Percentiles rank a stretch among this genome's conserved stretches.
Evolutionary conservation across 106 monocot species (phyloP).

Genomic region (Dendrobium officinale): DNA sequence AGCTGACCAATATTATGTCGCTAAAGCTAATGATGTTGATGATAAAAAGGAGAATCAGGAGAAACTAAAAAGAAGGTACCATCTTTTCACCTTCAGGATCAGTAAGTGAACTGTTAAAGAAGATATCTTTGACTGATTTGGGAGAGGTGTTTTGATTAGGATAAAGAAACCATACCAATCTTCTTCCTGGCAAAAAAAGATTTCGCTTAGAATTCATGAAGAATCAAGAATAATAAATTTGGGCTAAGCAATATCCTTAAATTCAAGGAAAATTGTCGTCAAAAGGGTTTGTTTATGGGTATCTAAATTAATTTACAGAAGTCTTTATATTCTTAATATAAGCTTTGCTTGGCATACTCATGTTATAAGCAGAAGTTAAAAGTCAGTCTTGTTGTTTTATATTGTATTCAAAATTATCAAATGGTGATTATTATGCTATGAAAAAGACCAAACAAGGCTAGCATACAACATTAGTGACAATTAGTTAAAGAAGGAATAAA

Average conservation of each 20-base stretch:
- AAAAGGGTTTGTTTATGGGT: neutral
- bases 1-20: neutral
- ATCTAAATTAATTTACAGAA: neutral
- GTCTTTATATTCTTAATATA: neutral
- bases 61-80: slow-evolving; percentile 20
- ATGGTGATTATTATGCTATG: neutral
- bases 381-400: neutral
- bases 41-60: neutral
- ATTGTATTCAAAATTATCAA: neutral
- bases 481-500: no score
- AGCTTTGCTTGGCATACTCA: neutral
- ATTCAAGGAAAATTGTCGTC: neutral
- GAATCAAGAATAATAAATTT: neutral
- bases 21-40: neutral
- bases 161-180: slow-evolving; percentile 72
- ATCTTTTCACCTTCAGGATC: slow-evolving; percentile 17
- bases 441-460: neutral
- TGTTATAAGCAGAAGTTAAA: neutral
- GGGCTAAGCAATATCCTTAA: neutral
- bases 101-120: slow-evolving; percentile 17
- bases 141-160: slow-evolving; percentile 60
- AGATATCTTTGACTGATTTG: slow-evolving; percentile 53
- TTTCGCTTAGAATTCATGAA: neutral
- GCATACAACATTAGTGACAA: neutral
- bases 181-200: slow-evolving; percentile 48